A percentile compares a stretch with the other conserved stretches of the same genome.
These are phyloP conservation scores for Cladosporium sp. DNA, from an alignment of 2,329 filamentous ascomycete species.

Conservation along the genomic window DNA sequence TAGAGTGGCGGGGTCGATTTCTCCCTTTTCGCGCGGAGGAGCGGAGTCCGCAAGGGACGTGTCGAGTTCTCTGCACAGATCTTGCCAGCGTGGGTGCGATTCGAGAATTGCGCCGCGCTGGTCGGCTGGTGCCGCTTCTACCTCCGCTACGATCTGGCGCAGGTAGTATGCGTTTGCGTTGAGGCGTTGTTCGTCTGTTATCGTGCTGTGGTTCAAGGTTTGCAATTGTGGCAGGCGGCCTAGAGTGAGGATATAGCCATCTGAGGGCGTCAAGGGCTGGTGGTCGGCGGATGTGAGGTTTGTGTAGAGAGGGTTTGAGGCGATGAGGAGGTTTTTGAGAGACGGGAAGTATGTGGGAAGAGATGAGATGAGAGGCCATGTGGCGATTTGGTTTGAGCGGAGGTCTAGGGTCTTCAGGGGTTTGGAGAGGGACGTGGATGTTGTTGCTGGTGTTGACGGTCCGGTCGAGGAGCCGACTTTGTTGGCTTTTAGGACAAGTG, in stretches of 20 bases:
- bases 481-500: conserved; percentile 59
- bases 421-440: conserved; percentile 27
- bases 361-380: conserved; percentile 70
- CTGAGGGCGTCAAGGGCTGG: conserved; percentile 57
- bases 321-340: conserved; percentile 69
- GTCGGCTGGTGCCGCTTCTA: conserved; percentile 56
- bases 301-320: conserved; percentile 80
- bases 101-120: conserved; percentile 53
- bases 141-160: conserved; percentile 71
- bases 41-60: conserved; percentile 55
- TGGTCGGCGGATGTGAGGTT: conserved; percentile 40
- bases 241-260: conserved; percentile 84
- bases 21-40: conserved; percentile 30
- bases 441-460: conserved; percentile 61
- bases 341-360: conserved; percentile 67
- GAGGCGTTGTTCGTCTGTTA: conserved; percentile 68
- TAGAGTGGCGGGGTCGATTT: conserved; percentile 70
- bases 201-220: conserved; percentile 65
- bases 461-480: conserved; percentile 57
- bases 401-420: conserved; percentile 41
- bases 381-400: conserved; percentile 43
- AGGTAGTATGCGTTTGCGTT: conserved; percentile 96
- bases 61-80: conserved; percentile 73
- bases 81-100: conserved; percentile 66
- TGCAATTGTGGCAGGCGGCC: conserved; percentile 66